Evolutionary conservation across 108 stramenopile species (phyloP).

Genomic region (Schizochytrium sp.): DNA sequence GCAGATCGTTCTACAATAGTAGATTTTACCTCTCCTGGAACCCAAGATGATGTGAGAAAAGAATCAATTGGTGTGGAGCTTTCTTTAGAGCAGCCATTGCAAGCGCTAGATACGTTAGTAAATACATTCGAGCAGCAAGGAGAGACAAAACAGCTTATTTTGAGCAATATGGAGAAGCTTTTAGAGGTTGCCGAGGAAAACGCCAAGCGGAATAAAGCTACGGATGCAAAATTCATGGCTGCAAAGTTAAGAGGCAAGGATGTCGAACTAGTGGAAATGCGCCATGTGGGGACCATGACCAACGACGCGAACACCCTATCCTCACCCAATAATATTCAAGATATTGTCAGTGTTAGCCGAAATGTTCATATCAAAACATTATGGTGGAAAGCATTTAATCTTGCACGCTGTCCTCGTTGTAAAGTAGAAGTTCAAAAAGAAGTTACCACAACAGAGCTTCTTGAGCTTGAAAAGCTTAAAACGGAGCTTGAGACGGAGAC

Average conservation of each 20-base stretch:
- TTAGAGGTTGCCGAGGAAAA: not conserved
- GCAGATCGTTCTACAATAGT: not conserved
- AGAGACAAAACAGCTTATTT: not conserved
- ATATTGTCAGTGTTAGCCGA: not conserved
- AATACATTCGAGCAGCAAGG: conserved; percentile 35
- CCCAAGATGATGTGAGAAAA: not conserved
- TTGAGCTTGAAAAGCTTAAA: not conserved
- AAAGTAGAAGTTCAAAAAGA: conserved; percentile 47
- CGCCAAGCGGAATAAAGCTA: conserved; percentile 26
- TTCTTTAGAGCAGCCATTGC: not conserved
- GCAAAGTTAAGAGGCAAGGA: conserved; percentile 24
- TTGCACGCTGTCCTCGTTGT: conserved; percentile 46
- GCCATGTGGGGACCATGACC: conserved; percentile 43
- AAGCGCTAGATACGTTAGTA: conserved; percentile 25
- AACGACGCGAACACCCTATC: not conserved
- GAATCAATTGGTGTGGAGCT: not conserved
- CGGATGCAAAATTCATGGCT: conserved; percentile 1
- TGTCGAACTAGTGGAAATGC: conserved; percentile 14
- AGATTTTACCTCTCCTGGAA: not conserved
- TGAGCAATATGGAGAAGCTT: conserved; percentile 40
- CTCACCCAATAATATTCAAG: not conserved
- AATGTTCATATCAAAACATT: not conserved
- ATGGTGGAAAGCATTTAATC: conserved; percentile 44
- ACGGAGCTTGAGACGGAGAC: not conserved
- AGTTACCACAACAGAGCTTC: conserved; percentile 6